Evolutionary conservation across 345 rosid genomes (phyloP).

Genomic region (Brassica napus): Da-Ae NC_063447.1:183001-183500

Average conservation of each 20-base stretch:
- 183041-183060: conserved; percentile 85
- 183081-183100: conserved; percentile 88
- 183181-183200: conserved; percentile 20
- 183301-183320: conserved; percentile 93
- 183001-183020: conserved; percentile 93
- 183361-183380: conserved; percentile 87
- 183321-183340: conserved; percentile 98
- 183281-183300: conserved; percentile 75
- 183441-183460: conserved; percentile 93
- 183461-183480: conserved; percentile 98
- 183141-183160: conserved; percentile 99
- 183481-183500: conserved; percentile 93
- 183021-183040: conserved; percentile 90
- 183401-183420: conserved; percentile 95
- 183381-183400: conserved; percentile 95
- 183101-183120: conserved; percentile 91
- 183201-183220: not conserved
- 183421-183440: conserved; percentile 96
- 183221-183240: conserved; percentile 9
- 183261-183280: conserved; percentile 94
- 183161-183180: conserved; percentile 31
- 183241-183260: conserved; percentile 72
- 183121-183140: conserved; percentile 93
- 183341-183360: conserved; percentile 95
- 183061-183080: conserved; percentile 80